Base-by-base conservation (phyloP, 352 stramenopile species). In the Globisporangium viniferum region DNA sequence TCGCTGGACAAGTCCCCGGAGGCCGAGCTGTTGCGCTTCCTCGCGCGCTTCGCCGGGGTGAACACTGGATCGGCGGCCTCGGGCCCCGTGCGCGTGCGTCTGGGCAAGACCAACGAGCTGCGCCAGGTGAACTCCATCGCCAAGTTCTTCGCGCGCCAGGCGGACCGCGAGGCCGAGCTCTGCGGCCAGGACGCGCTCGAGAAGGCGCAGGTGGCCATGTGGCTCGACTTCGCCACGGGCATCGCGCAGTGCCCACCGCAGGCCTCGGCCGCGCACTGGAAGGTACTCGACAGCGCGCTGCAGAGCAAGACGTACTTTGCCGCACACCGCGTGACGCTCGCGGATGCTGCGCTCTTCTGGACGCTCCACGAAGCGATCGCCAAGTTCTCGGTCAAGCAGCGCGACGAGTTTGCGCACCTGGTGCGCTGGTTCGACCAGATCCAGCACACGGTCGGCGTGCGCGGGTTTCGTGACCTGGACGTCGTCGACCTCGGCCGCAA, bases 361-460 rank as follows among this genome's bases (percentile, higher is more conserved):
- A 69, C 76, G 55, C 64, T 92, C 7, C 68, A 86, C 72, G 66
- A 46, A 22, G 74, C 76, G 20, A 70, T 95, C 20, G 62, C 58
- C 31, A 60, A 58, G 63, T 84, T 88, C 69, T 71, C 64, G 9
- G 46, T 54, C 10, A 67, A 65, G 39, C 80, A 92, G 68, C 77
- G 77, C 44, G 67, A 73, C 41, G 75, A 90, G 69, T 83, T 78
- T 61, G 60, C 67, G 29, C 88, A 86, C 73, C 69, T 95, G 53
- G 75, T 82, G 69, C 88, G 88, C 73, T 95, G 88, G 88, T 95
- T 95, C 64, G 84, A 95, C 76, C 88, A 95, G 74, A 69, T 95
- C 51, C 88, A 95, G 72, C 85, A 93, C 81, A 93, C 88, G 63
- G 86, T 76, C 55, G 88, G 88, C 69, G 84, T 95, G 57, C 86